A percentile compares a stretch with the other conserved stretches of the same genome.
These are phyloP conservation scores for Trametes cingulata DNA, from an alignment of 768 basidiomycete genomes.

Conservation along the genomic window DNA sequence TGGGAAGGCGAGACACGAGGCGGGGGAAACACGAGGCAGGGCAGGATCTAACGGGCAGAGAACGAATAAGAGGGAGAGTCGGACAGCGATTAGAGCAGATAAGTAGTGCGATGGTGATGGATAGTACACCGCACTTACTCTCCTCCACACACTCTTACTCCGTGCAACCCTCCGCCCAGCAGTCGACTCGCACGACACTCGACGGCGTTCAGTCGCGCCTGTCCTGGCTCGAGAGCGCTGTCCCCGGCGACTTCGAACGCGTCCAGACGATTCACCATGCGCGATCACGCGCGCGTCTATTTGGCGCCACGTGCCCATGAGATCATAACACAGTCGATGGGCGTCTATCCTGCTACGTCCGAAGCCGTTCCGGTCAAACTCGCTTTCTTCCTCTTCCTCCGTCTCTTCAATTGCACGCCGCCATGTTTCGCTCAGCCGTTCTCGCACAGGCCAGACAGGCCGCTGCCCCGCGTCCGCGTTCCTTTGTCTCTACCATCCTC, in stretches of 20 bases:
- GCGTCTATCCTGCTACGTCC: conserved; percentile 9
- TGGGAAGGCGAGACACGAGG: conserved; percentile 18
- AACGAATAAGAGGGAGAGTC: conserved; percentile 9
- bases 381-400: background rate
- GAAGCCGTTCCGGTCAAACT: conserved; percentile 4
- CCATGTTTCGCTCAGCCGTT: conserved; percentile 34
- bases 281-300: background rate
- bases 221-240: conserved; percentile 32
- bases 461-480: conserved; percentile 30
- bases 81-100: conserved; percentile 16
- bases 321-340: conserved; percentile 2
- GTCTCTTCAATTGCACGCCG: background rate
- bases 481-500: conserved; percentile 56
- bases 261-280: background rate
- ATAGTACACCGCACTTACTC: conserved; percentile 14
- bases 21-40: conserved; percentile 32
- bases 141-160: background rate
- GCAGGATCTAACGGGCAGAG: conserved; percentile 9
- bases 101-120: conserved; percentile 21
- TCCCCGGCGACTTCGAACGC: background rate
- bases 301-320: background rate
- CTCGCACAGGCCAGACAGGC: conserved; percentile 25
- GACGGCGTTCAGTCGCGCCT: background rate
- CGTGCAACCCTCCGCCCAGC: no score
- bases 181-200: no score